Evolutionary conservation across 2,329 filamentous ascomycete species (phyloP), one percentile per base, ranked within the genome.

Genomic region (Arachnomyces sp.): DNA sequence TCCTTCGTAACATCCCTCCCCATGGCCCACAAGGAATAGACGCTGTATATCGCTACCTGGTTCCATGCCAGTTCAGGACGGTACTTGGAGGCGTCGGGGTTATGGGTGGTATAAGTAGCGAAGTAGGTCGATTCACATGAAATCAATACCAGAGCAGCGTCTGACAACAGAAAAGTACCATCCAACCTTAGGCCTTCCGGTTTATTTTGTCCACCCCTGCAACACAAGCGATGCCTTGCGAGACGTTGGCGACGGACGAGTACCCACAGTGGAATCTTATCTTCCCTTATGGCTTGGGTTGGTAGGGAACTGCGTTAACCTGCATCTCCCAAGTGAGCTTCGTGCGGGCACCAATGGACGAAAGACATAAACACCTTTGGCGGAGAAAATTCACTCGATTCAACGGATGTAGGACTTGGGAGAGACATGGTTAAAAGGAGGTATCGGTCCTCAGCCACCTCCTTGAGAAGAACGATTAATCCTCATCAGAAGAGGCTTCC

Each of bases 131-230:
- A 52, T 12, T 12, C 30, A 13, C 45, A 59, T 65, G 21, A 25
- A 25, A 25, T 25, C 21, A 25, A 5, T 25, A 5, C 21, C 9
- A 25, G 21, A 25, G 9, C 21, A 25, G 9, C 21, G 9, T 25
- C 21, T 31, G 38, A 30, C 34, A 40, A 18, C 15, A 11, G 21
- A 40, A 34, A 34, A 90, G 79, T 81, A 93, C 62, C 88, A 96
- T 71, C 90, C 92, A 38, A 64, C 85, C 44, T 86, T 80, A 43
- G 84, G 83, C 39, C 63, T 81, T 43, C 86, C 88, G 31, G 77
- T 80, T 36, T 95, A 90, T 63, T 95, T 95, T 63, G 75, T 96
- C 52, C 92, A 98, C 66, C 90, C 92, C 16, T 96, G 92, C 65
- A 78, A 86, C 59, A 85, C 92, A 7, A 84, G 84, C 41, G 83